Evolutionary conservation across 1,284 basidiomycete species (phyloP).

Genomic region (Sporisorium graminicola): DNA sequence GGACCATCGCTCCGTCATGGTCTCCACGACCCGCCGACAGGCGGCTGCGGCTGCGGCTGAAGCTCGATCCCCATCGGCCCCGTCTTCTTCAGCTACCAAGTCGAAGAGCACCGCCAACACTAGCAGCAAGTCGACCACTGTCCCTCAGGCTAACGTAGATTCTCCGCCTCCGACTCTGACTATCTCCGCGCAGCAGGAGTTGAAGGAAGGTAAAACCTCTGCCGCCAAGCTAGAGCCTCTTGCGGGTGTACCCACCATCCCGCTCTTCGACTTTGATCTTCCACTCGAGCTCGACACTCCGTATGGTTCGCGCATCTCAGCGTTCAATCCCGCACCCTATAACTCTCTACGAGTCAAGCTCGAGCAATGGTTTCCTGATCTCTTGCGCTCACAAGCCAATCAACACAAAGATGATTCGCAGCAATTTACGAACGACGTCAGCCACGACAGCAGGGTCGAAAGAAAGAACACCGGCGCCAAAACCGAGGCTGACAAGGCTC

Average conservation of each 20-base stretch:
- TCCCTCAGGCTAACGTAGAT: neutral
- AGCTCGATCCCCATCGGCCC: neutral
- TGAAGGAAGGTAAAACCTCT: neutral
- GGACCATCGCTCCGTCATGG: slow-evolving; percentile 10
- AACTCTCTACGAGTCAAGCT: slow-evolving; percentile 10
- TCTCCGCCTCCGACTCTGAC: neutral
- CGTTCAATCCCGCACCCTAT: slow-evolving; percentile 36
- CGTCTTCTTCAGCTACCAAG: neutral
- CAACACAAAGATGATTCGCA: neutral
- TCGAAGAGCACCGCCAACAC: neutral
- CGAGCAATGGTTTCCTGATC: slow-evolving; percentile 24
- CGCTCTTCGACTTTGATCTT: slow-evolving; percentile 44
- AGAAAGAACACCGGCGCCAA: neutral
- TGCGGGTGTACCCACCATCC: slow-evolving; percentile 28
- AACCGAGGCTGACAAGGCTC: neutral
- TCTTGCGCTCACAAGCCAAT: neutral
- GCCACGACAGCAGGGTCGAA: slow-evolving; percentile 4
- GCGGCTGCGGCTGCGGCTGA: slow-evolving; percentile 1
- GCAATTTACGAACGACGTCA: slow-evolving; percentile 1
- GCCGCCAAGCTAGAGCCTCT: neutral
- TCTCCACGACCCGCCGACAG: slow-evolving; percentile 23
- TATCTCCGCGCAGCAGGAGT: neutral
- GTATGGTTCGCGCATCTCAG: slow-evolving; percentile 11
- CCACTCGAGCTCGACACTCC: slow-evolving; percentile 31
- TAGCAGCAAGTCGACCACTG: neutral